Conservation (phyloP, 306 rosid genomes). For the Cicer chorassanicum region DNA sequence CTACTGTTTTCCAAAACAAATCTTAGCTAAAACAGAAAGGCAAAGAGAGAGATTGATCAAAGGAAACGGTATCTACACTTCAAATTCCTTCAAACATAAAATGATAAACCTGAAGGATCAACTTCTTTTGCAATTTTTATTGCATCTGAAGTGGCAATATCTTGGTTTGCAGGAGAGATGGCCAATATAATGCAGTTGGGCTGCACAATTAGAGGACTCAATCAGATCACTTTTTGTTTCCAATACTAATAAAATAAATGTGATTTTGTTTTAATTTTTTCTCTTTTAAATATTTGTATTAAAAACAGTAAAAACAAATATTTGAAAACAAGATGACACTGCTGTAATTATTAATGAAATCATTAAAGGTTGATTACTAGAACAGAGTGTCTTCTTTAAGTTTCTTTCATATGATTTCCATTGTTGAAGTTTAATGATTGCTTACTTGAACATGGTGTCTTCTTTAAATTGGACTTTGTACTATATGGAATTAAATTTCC, state of each 20-base stretch:
- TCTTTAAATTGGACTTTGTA: constrained; percentile 19
- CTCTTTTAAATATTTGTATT: not conserved
- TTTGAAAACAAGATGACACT: not conserved
- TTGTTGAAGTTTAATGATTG: not conserved
- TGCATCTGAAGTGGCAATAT: constrained; percentile 97
- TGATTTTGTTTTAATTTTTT: not conserved
- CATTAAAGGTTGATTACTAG: not conserved
- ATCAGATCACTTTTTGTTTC: constrained; percentile 38
- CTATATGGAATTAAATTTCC: constrained; percentile 21
- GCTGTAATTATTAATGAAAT: not conserved
- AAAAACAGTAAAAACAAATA: constrained; percentile 5
- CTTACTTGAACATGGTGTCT: not conserved
- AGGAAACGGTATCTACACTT: constrained; percentile 14
- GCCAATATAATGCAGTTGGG: constrained; percentile 94
- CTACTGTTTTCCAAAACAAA: not conserved
- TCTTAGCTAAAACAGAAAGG: constrained; percentile 12
- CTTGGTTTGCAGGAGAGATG: constrained; percentile 96
- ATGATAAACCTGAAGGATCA: constrained; percentile 75
- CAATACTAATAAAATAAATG: not conserved
- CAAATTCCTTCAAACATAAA: constrained; percentile 29
- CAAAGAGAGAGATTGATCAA: not conserved
- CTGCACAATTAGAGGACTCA: constrained; percentile 59
- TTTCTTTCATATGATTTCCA: constrained; percentile 5
- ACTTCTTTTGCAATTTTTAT: constrained; percentile 93
- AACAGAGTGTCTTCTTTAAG: not conserved